Conservation (phyloP, 192 early-diverging fungal species). For the Endogone sp. region DNA sequence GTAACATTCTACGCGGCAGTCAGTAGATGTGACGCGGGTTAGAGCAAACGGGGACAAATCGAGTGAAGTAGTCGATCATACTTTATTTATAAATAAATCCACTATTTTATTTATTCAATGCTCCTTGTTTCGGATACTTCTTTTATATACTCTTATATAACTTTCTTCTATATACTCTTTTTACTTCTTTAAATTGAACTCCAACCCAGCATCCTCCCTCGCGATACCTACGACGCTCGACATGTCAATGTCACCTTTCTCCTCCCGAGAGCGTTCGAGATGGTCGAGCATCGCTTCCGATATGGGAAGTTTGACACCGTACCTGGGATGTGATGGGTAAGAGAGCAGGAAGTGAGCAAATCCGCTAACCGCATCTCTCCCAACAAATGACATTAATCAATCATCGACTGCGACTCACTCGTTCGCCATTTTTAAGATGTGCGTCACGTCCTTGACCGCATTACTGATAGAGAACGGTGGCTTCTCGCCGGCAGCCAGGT, state of each 20-base stretch:
- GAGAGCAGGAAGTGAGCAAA: background rate
- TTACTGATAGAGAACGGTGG: constrained; percentile 28
- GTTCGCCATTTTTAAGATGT: constrained; percentile 33
- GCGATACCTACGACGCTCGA: constrained; percentile 24
- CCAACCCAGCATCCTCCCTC: constrained; percentile 13
- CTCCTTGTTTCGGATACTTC: too few species aligned
- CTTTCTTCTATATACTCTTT: too few species aligned
- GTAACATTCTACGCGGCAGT: too few species aligned
- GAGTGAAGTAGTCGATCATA: too few species aligned
- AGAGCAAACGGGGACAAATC: too few species aligned
- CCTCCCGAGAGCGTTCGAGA: background rate
- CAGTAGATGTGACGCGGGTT: too few species aligned
- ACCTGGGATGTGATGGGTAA: background rate
- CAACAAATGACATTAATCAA: background rate
- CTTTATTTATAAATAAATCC: too few species aligned
- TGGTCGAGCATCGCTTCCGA: constrained; percentile 20
- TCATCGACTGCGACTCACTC: background rate
- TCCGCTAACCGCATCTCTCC: background rate
- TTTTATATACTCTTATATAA: too few species aligned
- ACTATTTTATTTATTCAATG: too few species aligned
- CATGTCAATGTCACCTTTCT: constrained; percentile 18
- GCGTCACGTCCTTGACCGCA: constrained; percentile 41
- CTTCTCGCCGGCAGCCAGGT: constrained; percentile 9
- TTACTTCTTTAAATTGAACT: constrained; percentile 16
- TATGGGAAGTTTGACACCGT: constrained; percentile 30